Evolutionary conservation across 164 flowering plant genomes (phyloP).

Genomic region (Stephania cephalantha): DNA sequence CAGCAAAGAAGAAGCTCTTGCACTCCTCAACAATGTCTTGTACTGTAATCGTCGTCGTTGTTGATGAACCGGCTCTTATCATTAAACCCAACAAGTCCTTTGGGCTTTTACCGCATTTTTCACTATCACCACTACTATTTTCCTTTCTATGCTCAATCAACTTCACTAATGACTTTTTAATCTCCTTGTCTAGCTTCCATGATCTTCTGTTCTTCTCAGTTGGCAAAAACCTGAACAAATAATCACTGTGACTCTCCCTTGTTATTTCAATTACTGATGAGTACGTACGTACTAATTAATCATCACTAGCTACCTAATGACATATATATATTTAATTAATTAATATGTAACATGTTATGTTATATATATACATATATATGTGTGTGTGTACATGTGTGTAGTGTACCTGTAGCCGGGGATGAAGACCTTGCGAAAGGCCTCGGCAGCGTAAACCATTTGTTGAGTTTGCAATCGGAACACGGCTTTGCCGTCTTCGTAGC

Average conservation of each 20-base stretch:
- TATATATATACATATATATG: too few species aligned
- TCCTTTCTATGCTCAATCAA: slow-evolving; percentile 45
- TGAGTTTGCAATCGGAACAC: slow-evolving; percentile 71
- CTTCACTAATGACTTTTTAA: slow-evolving; percentile 49
- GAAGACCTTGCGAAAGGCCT: slow-evolving; percentile 70
- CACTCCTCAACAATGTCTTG: slow-evolving; percentile 92
- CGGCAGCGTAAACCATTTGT: slow-evolving; percentile 72
- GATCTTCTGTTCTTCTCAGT: slow-evolving; percentile 60
- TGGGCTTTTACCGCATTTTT: background rate
- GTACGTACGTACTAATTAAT: background rate
- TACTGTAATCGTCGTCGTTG: slow-evolving; percentile 28
- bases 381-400: too few species aligned
- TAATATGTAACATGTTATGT: too few species aligned
- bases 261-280: background rate
- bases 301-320: too few species aligned
- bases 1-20: slow-evolving; percentile 94
- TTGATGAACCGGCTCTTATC: slow-evolving; percentile 37
- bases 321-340: too few species aligned
- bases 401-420: slow-evolving; percentile 80
- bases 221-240: slow-evolving; percentile 56
- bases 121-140: slow-evolving; percentile 2
- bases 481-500: slow-evolving; percentile 76
- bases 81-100: slow-evolving; percentile 62
- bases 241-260: background rate
- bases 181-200: slow-evolving; percentile 71